Evolutionary conservation across 78 protist species (phyloP).

Genomic region (Chrysochromulina tobinii): DNA sequence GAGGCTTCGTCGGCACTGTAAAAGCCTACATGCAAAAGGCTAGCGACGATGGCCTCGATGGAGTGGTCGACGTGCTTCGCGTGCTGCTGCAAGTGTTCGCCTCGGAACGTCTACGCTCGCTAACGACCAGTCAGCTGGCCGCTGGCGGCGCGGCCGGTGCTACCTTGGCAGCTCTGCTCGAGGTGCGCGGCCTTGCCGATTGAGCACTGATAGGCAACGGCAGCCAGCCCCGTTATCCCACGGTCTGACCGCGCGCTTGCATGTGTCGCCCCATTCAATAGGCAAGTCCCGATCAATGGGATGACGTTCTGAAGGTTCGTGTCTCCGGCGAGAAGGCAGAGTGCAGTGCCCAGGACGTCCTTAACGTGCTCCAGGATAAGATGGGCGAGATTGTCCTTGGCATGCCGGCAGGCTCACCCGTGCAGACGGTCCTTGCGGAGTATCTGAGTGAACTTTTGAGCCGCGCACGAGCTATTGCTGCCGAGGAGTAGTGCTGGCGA

Average conservation of each 20-base stretch:
- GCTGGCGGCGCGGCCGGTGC: too few species aligned
- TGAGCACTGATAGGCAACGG: too few species aligned
- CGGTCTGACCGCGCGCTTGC: too few species aligned
- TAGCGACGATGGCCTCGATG: not conserved
- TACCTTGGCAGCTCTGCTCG: too few species aligned
- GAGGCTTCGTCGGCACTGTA: not conserved
- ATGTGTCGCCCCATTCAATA: too few species aligned
- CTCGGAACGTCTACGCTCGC: not conserved
- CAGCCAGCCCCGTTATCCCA: too few species aligned
- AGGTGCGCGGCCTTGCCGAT: too few species aligned
- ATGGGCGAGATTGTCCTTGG: not conserved
- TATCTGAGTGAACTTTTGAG: not conserved
- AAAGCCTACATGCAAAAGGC: not conserved
- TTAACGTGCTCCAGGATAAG: not conserved
- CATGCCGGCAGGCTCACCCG: not conserved
- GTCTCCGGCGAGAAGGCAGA: not conserved
- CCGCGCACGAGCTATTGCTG: not conserved
- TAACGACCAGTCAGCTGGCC: too few species aligned
- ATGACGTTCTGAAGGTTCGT: not conserved
- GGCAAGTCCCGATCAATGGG: not conserved
- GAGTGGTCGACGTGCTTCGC: not conserved
- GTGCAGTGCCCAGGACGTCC: not conserved
- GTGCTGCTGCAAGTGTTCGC: slow-evolving; percentile 10
- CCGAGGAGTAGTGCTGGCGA: not conserved
- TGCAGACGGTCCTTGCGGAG: not conserved